These are phyloP conservation scores for Erodium chrysanthum DNA, from an alignment of 441 rosid species.

Conservation along the genomic window DNA sequence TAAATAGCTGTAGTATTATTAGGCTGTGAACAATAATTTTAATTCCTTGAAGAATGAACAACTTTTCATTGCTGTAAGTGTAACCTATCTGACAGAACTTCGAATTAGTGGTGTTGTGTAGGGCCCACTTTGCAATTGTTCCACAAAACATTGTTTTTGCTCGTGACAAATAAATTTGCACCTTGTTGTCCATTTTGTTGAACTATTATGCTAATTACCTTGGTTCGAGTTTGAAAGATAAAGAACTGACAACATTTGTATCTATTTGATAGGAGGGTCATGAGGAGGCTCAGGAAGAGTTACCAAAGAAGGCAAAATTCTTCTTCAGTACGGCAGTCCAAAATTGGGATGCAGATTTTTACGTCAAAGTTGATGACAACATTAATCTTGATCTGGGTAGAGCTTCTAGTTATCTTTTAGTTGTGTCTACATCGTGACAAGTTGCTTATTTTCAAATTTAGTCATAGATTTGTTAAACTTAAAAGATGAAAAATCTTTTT, in stretches of 20 bases:
- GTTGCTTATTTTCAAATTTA: conserved; percentile 9
- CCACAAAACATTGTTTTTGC: not conserved
- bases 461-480: conserved; percentile 2
- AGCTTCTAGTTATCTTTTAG: conserved; percentile 14
- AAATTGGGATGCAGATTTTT: conserved; percentile 91
- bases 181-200: not conserved
- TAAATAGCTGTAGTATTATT: not conserved
- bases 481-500: not conserved
- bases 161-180: not conserved
- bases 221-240: not conserved
- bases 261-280: conserved; percentile 54
- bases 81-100: not conserved
- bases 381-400: conserved; percentile 77
- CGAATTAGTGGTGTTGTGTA: not conserved
- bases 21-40: not conserved
- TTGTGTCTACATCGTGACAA: conserved; percentile 14
- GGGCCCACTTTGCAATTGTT: conserved; percentile 3
- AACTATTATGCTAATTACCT: not conserved
- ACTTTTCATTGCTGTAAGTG: not conserved
- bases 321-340: conserved; percentile 82
- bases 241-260: not conserved
- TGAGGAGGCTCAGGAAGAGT: conserved; percentile 86
- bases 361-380: conserved; percentile 76
- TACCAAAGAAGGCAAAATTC: conserved; percentile 74
- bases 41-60: not conserved